Evolutionary conservation across 1,139 yeast genomes (phyloP).

Genomic region (Candida neerlandica): DNA sequence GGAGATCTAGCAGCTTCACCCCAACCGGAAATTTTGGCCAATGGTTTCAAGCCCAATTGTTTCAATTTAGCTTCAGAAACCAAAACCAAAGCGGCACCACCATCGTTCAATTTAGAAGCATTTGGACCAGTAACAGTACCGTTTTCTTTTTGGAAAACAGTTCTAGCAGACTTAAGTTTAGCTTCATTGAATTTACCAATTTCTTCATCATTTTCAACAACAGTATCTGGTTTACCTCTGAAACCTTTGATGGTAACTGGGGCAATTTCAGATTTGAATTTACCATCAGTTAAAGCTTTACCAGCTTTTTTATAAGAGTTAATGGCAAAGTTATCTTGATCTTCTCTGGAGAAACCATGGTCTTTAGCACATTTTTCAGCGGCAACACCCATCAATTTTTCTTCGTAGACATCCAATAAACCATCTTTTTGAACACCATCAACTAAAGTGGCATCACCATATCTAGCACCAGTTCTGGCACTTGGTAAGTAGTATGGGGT

Average conservation of each 20-base stretch:
- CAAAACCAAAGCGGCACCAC: conserved; percentile 91
- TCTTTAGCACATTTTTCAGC: conserved; percentile 94
- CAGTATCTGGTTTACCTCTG: conserved; percentile 89
- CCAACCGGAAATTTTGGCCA: conserved; percentile 90
- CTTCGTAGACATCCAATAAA: conserved; percentile 84
- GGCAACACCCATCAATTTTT: conserved; percentile 90
- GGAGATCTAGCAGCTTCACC: conserved; percentile 98
- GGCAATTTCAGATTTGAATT: conserved; percentile 76
- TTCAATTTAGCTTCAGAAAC: conserved; percentile 80
- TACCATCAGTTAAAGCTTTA: conserved; percentile 75
- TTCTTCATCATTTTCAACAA: conserved; percentile 75
- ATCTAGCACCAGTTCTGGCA: conserved; percentile 86
- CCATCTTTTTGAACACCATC: conserved; percentile 95
- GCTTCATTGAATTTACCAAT: conserved; percentile 70
- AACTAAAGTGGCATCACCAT: conserved; percentile 74
- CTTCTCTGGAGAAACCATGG: conserved; percentile 62
- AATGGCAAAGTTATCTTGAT: conserved; percentile 73
- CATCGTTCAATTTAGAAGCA: conserved; percentile 94
- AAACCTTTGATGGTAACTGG: conserved; percentile 87
- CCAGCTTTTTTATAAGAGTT: conserved; percentile 76
- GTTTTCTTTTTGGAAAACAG: conserved; percentile 87
- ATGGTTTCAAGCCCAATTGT: conserved; percentile 83
- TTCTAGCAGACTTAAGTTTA: conserved; percentile 77
- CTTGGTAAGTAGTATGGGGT: conserved; percentile 90
- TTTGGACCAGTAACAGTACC: conserved; percentile 98